These are phyloP conservation scores for Euphorbia lathyris DNA, from an alignment of 345 rosid species.

Conservation along the genomic window DNA sequence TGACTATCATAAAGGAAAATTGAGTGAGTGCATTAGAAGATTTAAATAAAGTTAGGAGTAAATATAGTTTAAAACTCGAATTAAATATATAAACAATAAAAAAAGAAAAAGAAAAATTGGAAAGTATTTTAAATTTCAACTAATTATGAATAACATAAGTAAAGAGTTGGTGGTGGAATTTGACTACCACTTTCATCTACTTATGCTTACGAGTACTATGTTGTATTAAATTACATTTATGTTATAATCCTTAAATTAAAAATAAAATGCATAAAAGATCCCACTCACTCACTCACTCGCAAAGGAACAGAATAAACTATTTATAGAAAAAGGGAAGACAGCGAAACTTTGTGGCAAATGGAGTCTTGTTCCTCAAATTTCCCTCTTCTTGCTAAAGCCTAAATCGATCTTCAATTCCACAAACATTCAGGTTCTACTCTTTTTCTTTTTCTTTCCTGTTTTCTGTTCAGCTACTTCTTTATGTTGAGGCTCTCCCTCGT, in stretches of 20 bases:
- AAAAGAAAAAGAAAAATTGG: no score
- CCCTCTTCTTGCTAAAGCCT: not conserved
- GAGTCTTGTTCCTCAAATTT: constrained; percentile 24
- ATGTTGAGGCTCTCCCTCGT: constrained; percentile 15
- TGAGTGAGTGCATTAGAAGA: no score
- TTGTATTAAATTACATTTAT: no score
- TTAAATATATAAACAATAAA: no score
- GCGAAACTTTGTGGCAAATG: constrained; percentile 22
- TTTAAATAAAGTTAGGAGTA: no score
- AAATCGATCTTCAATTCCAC: constrained; percentile 12
- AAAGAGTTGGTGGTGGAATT: not conserved
- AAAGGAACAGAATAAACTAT: not conserved
- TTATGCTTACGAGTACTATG: no score
- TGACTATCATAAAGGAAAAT: no score
- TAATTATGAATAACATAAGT: not conserved
- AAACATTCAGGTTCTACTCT: constrained; percentile 13
- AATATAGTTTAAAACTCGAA: no score
- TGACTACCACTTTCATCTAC: not conserved
- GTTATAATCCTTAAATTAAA: no score
- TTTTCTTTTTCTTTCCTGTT: not conserved
- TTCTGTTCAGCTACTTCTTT: not conserved
- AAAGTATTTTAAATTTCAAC: not conserved
- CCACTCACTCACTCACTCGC: no score
- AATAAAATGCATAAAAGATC: no score
- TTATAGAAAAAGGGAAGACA: no score